Evolutionary conservation across 1,284 basidiomycete species (phyloP).

Genomic region (Microbotryomycetes sp.): DNA sequence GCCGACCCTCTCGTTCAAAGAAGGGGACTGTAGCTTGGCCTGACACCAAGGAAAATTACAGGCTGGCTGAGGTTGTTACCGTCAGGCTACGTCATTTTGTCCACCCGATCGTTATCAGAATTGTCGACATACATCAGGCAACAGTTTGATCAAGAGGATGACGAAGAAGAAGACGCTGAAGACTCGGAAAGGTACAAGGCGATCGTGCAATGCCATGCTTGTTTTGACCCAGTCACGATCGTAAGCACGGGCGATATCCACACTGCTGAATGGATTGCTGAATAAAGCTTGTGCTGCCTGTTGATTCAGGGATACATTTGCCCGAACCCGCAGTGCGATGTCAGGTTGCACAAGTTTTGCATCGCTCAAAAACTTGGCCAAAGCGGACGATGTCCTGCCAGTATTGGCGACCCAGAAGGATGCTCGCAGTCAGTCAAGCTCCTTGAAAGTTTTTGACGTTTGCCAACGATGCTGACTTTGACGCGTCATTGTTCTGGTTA

Average conservation of each 20-base stretch:
- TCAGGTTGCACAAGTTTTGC: conserved; percentile 50
- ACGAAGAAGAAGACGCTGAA: conserved; percentile 4
- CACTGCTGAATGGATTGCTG: not conserved
- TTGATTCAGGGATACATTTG: conserved; percentile 53
- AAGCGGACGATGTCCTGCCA: conserved; percentile 17
- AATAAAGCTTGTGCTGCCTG: not conserved
- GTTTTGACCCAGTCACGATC: conserved; percentile 53
- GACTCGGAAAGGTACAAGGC: conserved; percentile 1
- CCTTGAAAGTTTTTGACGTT: conserved; percentile 32
- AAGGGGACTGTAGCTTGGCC: not conserved
- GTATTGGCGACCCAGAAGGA: conserved; percentile 38
- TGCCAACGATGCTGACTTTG: not conserved
- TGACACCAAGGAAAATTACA: not conserved
- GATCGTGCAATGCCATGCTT: conserved; percentile 63
- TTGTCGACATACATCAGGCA: conserved; percentile 64
- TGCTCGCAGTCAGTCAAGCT: conserved; percentile 15
- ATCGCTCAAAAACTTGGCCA: not conserved
- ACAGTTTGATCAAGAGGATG: conserved; percentile 55
- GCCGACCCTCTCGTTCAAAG: not conserved
- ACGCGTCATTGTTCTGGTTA: not conserved
- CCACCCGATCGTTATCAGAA: conserved; percentile 65
- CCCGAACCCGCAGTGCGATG: conserved; percentile 55
- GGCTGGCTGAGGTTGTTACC: conserved; percentile 30
- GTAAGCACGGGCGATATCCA: conserved; percentile 3
- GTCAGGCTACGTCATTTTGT: conserved; percentile 54